A percentile compares a stretch with the other conserved stretches of the same genome.
Evolutionary conservation across 2,329 filamentous ascomycete species (phyloP).

Genomic region (Fusarium citri): DNA sequence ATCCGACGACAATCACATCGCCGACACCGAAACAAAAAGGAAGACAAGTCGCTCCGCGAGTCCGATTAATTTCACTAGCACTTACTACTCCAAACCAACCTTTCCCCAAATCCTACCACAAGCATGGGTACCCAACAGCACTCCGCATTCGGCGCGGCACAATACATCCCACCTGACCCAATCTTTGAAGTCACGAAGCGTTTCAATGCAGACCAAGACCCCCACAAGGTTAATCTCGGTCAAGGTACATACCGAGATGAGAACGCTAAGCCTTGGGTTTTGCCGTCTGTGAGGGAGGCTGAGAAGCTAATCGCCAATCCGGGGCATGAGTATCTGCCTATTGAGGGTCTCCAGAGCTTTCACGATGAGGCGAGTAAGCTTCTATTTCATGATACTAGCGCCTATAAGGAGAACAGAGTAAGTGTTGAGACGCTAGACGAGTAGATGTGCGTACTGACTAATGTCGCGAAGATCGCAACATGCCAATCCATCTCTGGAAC

Average conservation of each 20-base stretch:
- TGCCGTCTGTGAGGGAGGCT: constrained; percentile 51
- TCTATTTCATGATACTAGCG: constrained; percentile 46
- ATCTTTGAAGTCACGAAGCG: constrained; percentile 52
- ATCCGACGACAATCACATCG: not conserved
- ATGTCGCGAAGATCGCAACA: constrained; percentile 45
- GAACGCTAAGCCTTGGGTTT: constrained; percentile 53
- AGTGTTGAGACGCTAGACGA: not conserved
- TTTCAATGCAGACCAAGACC: constrained; percentile 47
- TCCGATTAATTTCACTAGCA: not conserved
- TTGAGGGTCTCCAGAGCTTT: constrained; percentile 50
- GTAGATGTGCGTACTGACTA: accelerated
- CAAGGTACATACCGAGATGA: constrained; percentile 55
- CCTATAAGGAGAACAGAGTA: constrained; percentile 47
- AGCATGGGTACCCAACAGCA: constrained; percentile 7
- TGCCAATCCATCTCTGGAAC: constrained; percentile 57
- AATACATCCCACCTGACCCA: constrained; percentile 47
- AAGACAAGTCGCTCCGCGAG: not conserved
- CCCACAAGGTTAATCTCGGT: constrained; percentile 54
- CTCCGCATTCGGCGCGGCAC: constrained; percentile 39
- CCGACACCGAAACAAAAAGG: not conserved
- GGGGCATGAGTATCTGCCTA: constrained; percentile 55
- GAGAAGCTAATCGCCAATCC: constrained; percentile 31
- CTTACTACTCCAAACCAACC: not conserved
- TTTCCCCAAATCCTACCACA: no score
- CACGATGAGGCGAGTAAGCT: constrained; percentile 49